These are phyloP conservation scores for Catharanthus roseus DNA, from an alignment of 257 asterid species.

Conservation along the genomic window DNA sequence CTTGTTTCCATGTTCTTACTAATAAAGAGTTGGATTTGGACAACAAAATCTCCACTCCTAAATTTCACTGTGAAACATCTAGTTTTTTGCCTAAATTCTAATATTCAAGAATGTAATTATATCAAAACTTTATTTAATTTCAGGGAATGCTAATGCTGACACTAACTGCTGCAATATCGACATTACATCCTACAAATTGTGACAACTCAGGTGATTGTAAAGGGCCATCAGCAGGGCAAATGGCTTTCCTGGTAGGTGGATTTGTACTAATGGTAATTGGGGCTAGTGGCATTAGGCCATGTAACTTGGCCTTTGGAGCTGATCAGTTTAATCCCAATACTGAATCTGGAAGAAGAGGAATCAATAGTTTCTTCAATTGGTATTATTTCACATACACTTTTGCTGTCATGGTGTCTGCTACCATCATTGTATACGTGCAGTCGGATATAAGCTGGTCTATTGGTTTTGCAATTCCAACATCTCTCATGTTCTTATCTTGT, in stretches of 20 bases:
- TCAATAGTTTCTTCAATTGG: constrained; percentile 71
- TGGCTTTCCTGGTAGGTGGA: constrained; percentile 40
- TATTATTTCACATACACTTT: constrained; percentile 59
- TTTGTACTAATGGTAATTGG: constrained; percentile 55
- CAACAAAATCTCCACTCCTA: no score
- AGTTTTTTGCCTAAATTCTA: not conserved
- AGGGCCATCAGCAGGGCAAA: constrained; percentile 51
- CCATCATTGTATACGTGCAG: constrained; percentile 56
- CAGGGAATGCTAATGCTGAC: constrained; percentile 62
- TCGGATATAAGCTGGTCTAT: constrained; percentile 55
- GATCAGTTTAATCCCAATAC: constrained; percentile 76
- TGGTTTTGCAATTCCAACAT: constrained; percentile 46
- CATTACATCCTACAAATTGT: constrained; percentile 65
- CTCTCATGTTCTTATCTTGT: constrained; percentile 47
- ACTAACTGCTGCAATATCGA: constrained; percentile 49
- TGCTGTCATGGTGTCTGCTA: constrained; percentile 53
- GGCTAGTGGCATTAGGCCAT: constrained; percentile 66
- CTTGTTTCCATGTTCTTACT: no score
- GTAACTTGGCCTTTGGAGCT: constrained; percentile 76
- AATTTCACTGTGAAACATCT: no score
- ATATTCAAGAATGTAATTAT: not conserved
- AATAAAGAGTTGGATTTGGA: no score
- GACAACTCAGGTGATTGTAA: constrained; percentile 30
- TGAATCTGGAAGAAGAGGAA: constrained; percentile 53
- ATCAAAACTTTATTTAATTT: not conserved